Conservation (phyloP, 768 basidiomycete genomes). For the Pleurotus ostreatus region DNA sequence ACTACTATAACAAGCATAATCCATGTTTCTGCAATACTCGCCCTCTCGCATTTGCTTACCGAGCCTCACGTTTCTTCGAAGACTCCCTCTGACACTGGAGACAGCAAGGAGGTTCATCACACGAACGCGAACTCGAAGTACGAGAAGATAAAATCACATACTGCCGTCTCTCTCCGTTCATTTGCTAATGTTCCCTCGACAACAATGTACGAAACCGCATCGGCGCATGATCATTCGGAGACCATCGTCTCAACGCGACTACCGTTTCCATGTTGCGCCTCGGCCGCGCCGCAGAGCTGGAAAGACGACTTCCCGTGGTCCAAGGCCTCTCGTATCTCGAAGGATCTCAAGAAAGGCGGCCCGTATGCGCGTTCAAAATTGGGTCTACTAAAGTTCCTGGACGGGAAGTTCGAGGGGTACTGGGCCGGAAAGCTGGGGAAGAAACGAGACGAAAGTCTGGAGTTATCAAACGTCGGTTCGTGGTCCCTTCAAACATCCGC, state of each 20-base stretch:
- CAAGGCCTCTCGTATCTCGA: slow-evolving; percentile 22
- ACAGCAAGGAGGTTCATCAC: not conserved
- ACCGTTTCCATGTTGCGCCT: slow-evolving; percentile 1
- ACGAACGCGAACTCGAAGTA: not conserved
- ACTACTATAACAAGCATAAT: slow-evolving; percentile 1
- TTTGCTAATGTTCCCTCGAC: not conserved
- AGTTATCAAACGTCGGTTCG: slow-evolving; percentile 35
- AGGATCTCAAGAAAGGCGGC: slow-evolving; percentile 18
- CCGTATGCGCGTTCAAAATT: slow-evolving; percentile 18
- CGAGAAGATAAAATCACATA: not conserved
- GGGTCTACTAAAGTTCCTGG: slow-evolving; percentile 29
- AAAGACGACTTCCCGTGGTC: slow-evolving; percentile 26
- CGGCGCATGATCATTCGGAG: not conserved
- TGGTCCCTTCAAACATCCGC: not conserved
- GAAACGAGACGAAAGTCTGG: slow-evolving; percentile 27
- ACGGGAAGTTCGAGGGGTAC: slow-evolving; percentile 25
- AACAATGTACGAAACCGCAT: slow-evolving; percentile 1
- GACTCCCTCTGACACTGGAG: not conserved
- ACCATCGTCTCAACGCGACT: not conserved
- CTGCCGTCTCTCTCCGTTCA: slow-evolving; percentile 1
- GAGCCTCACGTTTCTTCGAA: not conserved
- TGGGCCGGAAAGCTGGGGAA: slow-evolving; percentile 24
- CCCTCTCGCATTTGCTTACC: slow-evolving; percentile 4
- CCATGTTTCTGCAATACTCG: not conserved
- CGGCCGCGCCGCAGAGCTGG: not conserved